Conservation (phyloP, 352 stramenopile genomes). For the Lagenidium sp. region DNA sequence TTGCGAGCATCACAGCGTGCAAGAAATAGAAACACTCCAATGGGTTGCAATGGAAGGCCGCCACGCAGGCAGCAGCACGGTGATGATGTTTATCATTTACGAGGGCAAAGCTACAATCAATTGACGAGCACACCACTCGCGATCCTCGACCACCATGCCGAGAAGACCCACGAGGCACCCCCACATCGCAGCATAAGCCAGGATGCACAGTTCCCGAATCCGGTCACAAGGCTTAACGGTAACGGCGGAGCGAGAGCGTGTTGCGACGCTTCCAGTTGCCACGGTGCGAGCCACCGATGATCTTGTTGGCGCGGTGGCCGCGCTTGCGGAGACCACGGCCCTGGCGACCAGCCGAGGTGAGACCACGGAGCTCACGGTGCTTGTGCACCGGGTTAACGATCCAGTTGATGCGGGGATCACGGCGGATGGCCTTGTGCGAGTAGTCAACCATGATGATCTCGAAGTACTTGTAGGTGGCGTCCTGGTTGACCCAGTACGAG, state of each 20-base stretch:
- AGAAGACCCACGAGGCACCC: background rate
- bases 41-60: too few relatives aligned
- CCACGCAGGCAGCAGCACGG: too few relatives aligned
- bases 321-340: conserved; percentile 96
- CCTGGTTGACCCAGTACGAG: conserved; percentile 99
- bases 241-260: conserved; percentile 96
- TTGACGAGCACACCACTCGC: too few relatives aligned
- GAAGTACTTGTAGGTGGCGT: conserved; percentile 99
- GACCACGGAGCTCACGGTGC: conserved; percentile 97
- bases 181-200: conserved; percentile 12
- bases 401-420: conserved; percentile 99
- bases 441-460: conserved; percentile 99
- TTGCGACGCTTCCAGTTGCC: conserved; percentile 99
- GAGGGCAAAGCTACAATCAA: conserved; percentile 3
- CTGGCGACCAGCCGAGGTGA: conserved; percentile 97
- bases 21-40: too few relatives aligned
- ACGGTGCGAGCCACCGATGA: conserved; percentile 95
- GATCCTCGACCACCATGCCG: too few relatives aligned
- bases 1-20: too few relatives aligned
- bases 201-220: conserved; percentile 7
- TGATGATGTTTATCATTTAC: too few relatives aligned
- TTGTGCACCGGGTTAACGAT: conserved; percentile 99
- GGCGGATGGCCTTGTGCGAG: conserved; percentile 96
- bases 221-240: conserved; percentile 76
- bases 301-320: conserved; percentile 99